Base-by-base conservation (phyloP, 768 basidiomycete genomes). In the Coprinopsis cinerea region DNA sequence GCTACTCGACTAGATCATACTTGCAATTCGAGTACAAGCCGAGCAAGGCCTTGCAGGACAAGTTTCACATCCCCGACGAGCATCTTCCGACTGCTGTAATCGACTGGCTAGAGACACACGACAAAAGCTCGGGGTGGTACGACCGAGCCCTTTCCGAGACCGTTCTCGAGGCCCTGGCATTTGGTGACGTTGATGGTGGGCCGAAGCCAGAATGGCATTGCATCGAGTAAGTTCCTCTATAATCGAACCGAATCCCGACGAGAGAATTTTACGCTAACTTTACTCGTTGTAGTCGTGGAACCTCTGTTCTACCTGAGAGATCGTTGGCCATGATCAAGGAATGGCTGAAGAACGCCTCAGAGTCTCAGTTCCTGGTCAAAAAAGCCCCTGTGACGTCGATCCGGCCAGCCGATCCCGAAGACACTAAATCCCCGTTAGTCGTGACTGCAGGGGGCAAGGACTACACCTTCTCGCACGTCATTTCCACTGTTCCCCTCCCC, bases 401-500 rank as follows among this genome's bases (percentile, higher is more conserved):
- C 37, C 9, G 10, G 4, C 22, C 47, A 3, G 10, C 47, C 35
- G 47, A 48, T 23, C 47, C 37, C 2, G 18, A 48, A 11, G 37
- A 48, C 47, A 41, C 23, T 17, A 32, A 10, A 10, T 48, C 47
- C 7, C 47, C 47, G 4, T 25, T 48, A 7, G 18, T 45, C 50
- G 54, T 52, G 36, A 52, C 51, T 39, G 26, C 58, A 20, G 30
- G 42, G 24, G 43, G 40, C 32, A 6, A 34, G 41, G 34, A 37
- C 15, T 35, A 54, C 27, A 57, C 53, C 15, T 76, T 67, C 52
- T 60, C 64, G 0, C 70, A 76, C 28, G 72, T 74, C 56, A 67
- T 76, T 48, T 67, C 65, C 28, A 73, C 74, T 1, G 56, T 70
- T 15, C 65, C 75, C 15, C 57, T 76, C 3, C 52, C 62, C 20